Conservation (phyloP, 129 eudicot genomes). For the Centella asiatica region DNA sequence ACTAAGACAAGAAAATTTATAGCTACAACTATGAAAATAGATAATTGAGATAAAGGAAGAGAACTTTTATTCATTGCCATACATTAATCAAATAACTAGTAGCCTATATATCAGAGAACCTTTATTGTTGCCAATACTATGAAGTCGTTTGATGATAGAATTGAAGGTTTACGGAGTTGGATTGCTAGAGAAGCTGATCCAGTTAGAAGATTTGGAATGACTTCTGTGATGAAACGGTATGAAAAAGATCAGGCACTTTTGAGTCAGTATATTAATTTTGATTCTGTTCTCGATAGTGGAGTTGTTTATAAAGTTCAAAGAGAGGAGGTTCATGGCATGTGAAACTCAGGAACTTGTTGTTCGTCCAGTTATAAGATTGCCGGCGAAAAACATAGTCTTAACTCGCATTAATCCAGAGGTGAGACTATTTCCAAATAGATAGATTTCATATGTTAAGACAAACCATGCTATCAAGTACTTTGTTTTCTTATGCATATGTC, state of each 20-base stretch:
- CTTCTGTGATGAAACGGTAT: slow-evolving; percentile 62
- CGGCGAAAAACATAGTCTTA: slow-evolving; percentile 63
- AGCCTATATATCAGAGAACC: not conserved
- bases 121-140: slow-evolving; percentile 88
- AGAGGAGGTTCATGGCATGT: slow-evolving; percentile 58
- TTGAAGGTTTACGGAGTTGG: slow-evolving; percentile 56
- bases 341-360: slow-evolving; percentile 48
- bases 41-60: too few relatives aligned
- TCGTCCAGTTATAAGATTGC: slow-evolving; percentile 82
- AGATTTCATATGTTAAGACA: not conserved
- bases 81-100: too few relatives aligned
- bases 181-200: slow-evolving; percentile 67
- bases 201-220: slow-evolving; percentile 49
- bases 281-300: slow-evolving; percentile 59
- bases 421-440: slow-evolving; percentile 14
- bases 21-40: not conserved
- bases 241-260: slow-evolving; percentile 65
- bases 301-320: slow-evolving; percentile 43
- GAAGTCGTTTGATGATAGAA: slow-evolving; percentile 88
- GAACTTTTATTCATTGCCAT: too few relatives aligned
- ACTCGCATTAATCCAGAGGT: slow-evolving; percentile 99
- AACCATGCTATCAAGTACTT: not conserved
- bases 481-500: not conserved
- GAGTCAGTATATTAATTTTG: slow-evolving; percentile 68
- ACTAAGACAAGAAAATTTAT: not conserved